These are phyloP conservation scores for Parsonsia alboflavescens DNA, from an alignment of 257 asterid genomes.

Conservation along the genomic window DNA sequence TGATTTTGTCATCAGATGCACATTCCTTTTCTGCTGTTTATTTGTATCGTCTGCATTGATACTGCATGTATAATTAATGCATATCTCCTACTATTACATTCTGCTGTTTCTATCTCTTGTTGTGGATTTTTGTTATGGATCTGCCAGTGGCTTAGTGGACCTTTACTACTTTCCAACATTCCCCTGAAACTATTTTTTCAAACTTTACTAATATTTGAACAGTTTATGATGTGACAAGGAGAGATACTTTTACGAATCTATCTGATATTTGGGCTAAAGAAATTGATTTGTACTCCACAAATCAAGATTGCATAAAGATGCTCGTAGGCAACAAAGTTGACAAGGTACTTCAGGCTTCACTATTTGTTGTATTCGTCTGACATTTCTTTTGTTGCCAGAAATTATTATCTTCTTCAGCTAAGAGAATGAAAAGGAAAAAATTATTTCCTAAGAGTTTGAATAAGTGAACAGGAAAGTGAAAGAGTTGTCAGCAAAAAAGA, in stretches of 20 bases:
- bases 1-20: background rate
- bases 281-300: constrained; percentile 12
- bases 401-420: background rate
- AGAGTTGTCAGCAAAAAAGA: constrained; percentile 89
- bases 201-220: background rate
- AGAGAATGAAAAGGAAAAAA: background rate
- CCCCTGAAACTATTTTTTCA: background rate
- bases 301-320: constrained; percentile 13
- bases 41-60: background rate
- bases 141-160: background rate
- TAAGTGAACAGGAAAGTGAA: constrained; percentile 56
- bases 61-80: background rate
- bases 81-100: background rate
- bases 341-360: constrained; percentile 1
- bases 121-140: no score
- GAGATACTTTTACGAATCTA: constrained; percentile 7
- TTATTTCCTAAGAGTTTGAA: no score
- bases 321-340: constrained; percentile 15
- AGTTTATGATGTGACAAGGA: constrained; percentile 12
- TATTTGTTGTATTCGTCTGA: background rate
- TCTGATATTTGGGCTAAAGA: constrained; percentile 14
- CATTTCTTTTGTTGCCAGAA: background rate
- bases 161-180: background rate
- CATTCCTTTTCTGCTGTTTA: background rate
- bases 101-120: background rate